Percentiles rank a stretch among this genome's conserved stretches.
Conservation (phyloP, 805 yeast species). For the Maudiozyma turicensis region DNA sequence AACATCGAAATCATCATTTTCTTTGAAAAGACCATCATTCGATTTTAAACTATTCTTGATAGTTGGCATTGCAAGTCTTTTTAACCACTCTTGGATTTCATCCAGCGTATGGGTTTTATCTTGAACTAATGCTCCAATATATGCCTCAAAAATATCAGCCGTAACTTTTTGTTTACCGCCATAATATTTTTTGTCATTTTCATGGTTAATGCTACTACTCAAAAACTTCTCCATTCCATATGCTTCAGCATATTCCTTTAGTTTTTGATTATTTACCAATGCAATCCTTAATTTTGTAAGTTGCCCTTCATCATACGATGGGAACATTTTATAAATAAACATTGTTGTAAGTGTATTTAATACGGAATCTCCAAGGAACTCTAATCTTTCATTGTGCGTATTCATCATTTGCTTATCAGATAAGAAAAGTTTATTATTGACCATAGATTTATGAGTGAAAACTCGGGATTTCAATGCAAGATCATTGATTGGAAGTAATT, state of each 20-base stretch:
- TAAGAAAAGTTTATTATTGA: conserved; percentile 47
- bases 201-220: conserved; percentile 37
- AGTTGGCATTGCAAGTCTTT: conserved; percentile 40
- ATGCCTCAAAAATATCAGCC: conserved; percentile 93
- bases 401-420: conserved; percentile 47
- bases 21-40: conserved; percentile 21
- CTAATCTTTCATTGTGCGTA: conserved; percentile 77
- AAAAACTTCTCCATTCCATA: conserved; percentile 59
- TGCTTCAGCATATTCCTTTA: conserved; percentile 57
- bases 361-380: conserved; percentile 84
- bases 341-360: conserved; percentile 63
- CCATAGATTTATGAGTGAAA: conserved; percentile 70
- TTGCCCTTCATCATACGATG: conserved; percentile 70
- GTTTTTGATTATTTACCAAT: conserved; percentile 61
- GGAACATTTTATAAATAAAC: conserved; percentile 56
- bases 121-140: conserved; percentile 77
- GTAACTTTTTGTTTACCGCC: conserved; percentile 57
- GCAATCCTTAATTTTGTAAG: conserved; percentile 60
- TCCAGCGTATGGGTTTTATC: conserved; percentile 33
- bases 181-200: conserved; percentile 24
- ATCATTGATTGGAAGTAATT: conserved; percentile 56
- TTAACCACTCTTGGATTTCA: conserved; percentile 49
- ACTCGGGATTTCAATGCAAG: conserved; percentile 55
- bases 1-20: conserved; percentile 35
- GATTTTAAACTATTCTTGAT: conserved; percentile 18